Base-by-base conservation (phyloP, 352 stramenopile species). In the Blastocystis sp. region DNA sequence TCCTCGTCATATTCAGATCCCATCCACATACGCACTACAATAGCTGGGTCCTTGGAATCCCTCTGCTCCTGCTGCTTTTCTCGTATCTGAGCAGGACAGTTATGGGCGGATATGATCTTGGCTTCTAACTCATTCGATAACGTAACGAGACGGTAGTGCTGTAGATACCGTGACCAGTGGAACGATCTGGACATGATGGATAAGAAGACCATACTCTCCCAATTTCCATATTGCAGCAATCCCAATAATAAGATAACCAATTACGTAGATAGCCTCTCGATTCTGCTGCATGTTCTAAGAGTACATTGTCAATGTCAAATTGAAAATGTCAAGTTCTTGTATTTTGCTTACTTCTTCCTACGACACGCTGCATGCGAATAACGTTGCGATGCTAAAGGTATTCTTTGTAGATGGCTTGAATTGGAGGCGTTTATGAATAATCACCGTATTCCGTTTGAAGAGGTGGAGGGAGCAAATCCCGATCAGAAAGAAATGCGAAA, bases 401-500 rank as follows among this genome's bases (percentile, higher is more conserved):
- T 9, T 9, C 24, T 9, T 68, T 13, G 5, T 1, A 18, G 24
- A 7, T 9, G 34, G 6, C 6, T 45, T 43, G 24, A 66, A 3
- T 3, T 65, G 1, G 26, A 85, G 73, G 73, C 73, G 3, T 85
- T 47, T 43, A 47, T 59, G 20, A 85, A 56, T 37, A 24, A 30
- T 20, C 50, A 53, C 11, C 50, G 63, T 8, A 85, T 85, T 34
- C 43, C n/a, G 54, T 85, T 47, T 45, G 47, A 65, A 43, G 73
- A 85, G 8, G 45, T 85, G 26, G 53, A 85, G 24, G 73, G 73
- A 66, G 45, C 73, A 9, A 26, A 41, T 47, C 53, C 53, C 4
- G 24, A 11, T 53, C 50, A 85, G 30, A 85, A 85, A 30, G 50
- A 85, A n/a, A 41, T 68, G 3, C 73, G 73, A 9, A 85, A 56